Conservation (phyloP, 495 filamentous ascomycete genomes). For the Daldinia loculata region DNA sequence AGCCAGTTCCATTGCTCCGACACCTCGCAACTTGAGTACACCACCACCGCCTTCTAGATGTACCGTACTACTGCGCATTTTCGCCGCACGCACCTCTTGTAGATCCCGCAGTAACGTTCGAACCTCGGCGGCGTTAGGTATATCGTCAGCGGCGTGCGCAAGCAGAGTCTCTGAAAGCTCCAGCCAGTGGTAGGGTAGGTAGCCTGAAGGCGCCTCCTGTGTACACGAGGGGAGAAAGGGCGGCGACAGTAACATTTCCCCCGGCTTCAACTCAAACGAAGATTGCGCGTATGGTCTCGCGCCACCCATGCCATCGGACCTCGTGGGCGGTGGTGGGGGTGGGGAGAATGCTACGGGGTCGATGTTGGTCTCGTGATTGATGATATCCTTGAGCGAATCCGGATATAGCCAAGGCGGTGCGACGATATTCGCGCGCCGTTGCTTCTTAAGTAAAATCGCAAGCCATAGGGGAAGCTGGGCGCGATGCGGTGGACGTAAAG, state of each 20-base stretch:
- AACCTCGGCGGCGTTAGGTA: constrained; percentile 77
- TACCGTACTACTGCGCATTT: constrained; percentile 79
- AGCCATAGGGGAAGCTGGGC: constrained; percentile 90
- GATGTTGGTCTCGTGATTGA: constrained; percentile 78
- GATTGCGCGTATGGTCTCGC: constrained; percentile 42
- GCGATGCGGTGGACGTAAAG: constrained; percentile 82
- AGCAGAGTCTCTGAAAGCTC: constrained; percentile 87
- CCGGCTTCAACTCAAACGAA: constrained; percentile 42
- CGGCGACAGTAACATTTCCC: constrained; percentile 50
- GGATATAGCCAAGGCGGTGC: constrained; percentile 89
- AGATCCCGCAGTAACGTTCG: constrained; percentile 81
- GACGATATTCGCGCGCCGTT: constrained; percentile 91
- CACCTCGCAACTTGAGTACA: constrained; percentile 78
- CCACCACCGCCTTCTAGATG: constrained; percentile 75
- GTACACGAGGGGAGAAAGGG: constrained; percentile 72
- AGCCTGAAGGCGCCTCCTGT: constrained; percentile 65
- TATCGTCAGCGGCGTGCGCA: constrained; percentile 83
- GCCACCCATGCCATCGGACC: constrained; percentile 51
- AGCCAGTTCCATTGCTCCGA: constrained; percentile 89
- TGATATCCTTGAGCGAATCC: constrained; percentile 73
- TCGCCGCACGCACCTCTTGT: constrained; percentile 86
- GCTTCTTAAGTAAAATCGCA: constrained; percentile 94
- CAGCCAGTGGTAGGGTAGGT: constrained; percentile 93
- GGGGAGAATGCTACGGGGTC: constrained; percentile 74
- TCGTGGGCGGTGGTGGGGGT: constrained; percentile 69